Percentiles rank a stretch among this genome's conserved stretches.
phyloP scores from a whole-genome alignment of 768 basidiomycete species.

The Termitomyces sp. region DNA sequence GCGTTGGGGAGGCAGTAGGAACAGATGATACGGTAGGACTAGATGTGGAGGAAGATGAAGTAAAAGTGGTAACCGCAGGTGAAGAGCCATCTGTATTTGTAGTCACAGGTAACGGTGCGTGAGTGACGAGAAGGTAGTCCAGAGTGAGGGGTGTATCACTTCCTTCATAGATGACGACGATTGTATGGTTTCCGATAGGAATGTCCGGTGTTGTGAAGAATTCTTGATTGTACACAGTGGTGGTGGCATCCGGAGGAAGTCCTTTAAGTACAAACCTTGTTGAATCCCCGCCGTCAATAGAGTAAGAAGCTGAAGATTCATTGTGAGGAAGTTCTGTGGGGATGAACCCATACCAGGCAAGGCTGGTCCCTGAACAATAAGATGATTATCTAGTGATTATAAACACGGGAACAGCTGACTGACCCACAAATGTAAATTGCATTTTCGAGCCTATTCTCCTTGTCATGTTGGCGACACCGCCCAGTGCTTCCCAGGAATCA shows the following conservation, averaged over 20 bases:
- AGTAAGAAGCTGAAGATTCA: not conserved
- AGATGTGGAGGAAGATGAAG: not conserved
- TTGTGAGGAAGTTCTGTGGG: conserved; percentile 1
- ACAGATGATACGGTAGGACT: no score
- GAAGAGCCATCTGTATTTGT: not conserved
- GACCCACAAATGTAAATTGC: conserved; percentile 6
- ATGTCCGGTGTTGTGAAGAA: conserved; percentile 2
- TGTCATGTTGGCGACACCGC: conserved; percentile 1
- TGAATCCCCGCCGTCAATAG: not conserved
- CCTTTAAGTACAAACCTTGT: not conserved
- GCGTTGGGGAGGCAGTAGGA: not conserved
- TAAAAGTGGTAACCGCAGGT: not conserved
- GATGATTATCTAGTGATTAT: not conserved
- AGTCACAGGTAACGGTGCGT: not conserved
- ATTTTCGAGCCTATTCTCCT: not conserved
- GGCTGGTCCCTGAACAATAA: conserved; percentile 1
- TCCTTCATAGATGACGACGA: conserved; percentile 5
- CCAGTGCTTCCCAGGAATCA: not conserved
- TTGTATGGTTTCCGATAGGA: not conserved
- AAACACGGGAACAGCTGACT: not conserved
- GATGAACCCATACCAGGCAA: conserved; percentile 7
- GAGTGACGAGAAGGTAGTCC: conserved; percentile 3
- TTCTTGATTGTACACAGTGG: conserved; percentile 1
- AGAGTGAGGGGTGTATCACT: conserved; percentile 1
- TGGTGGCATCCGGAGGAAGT: not conserved